Conservation (phyloP, 2,329 filamentous ascomycete genomes). For the Microsporum ferrugineum region DNA sequence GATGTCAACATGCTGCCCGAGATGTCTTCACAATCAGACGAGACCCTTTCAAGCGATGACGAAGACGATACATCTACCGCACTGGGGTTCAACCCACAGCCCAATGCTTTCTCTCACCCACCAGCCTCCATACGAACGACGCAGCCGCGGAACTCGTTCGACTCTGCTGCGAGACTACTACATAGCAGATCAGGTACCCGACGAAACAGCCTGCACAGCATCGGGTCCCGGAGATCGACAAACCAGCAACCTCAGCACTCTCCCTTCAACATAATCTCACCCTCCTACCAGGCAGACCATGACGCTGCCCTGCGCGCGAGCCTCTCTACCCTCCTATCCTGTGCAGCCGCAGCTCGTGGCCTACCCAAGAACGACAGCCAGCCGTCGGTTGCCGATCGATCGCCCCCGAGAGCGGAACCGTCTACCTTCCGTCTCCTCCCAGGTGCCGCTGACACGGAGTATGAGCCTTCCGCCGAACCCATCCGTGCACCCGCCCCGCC, state of each 20-base stretch:
- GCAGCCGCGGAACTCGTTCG: constrained; percentile 40
- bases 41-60: constrained; percentile 36
- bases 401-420: constrained; percentile 32
- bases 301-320: constrained; percentile 87
- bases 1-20: constrained; percentile 18
- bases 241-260: constrained; percentile 39
- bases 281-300: constrained; percentile 71
- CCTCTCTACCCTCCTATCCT: constrained; percentile 90
- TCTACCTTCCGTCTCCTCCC: constrained; percentile 48
- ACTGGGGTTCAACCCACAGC: constrained; percentile 79
- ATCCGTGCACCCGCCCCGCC: constrained; percentile 9
- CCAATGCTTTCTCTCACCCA: constrained; percentile 84
- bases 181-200: constrained; percentile 27
- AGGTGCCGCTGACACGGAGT: constrained; percentile 44
- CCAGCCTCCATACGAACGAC: constrained; percentile 42
- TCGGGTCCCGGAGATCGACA: constrained; percentile 25
- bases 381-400: constrained; percentile 15
- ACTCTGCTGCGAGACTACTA: constrained; percentile 29
- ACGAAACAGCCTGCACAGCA: constrained; percentile 28
- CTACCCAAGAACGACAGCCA: constrained; percentile 50
- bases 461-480: constrained; percentile 12
- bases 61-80: constrained; percentile 75
- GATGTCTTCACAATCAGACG: constrained; percentile 22
- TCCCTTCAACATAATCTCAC: constrained; percentile 58
- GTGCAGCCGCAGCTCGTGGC: constrained; percentile 76